Conservation (phyloP, 2,329 filamentous ascomycete species). For the Balansia obtecta region DNA sequence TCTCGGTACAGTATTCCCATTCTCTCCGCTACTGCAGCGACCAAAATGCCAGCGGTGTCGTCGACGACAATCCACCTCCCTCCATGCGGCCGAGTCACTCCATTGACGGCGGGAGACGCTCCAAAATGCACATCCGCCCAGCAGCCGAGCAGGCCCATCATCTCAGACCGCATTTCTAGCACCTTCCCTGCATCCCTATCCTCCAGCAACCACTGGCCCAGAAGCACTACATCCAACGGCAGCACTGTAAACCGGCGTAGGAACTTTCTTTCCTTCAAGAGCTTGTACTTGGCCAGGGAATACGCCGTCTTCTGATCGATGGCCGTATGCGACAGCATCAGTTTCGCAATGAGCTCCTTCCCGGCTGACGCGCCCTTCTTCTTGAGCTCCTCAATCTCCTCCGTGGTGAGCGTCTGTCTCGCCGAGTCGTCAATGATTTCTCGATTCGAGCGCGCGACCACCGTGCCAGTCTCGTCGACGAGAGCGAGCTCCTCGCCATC, state of each 20-base stretch:
- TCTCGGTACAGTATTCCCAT: constrained; percentile 64
- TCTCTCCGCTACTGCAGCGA: constrained; percentile 74
- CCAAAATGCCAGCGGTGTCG: constrained; percentile 72
- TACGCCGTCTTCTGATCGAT: constrained; percentile 92
- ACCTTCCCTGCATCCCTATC: constrained; percentile 73
- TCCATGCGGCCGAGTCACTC: constrained; percentile 15
- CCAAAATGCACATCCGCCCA: constrained; percentile 80
- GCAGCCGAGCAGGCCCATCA: constrained; percentile 67
- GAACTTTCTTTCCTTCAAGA: constrained; percentile 90
- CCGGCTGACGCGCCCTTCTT: constrained; percentile 66
- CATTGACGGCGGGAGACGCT: constrained; percentile 16
- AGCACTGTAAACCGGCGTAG: constrained; percentile 75
- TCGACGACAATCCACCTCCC: constrained; percentile 71
- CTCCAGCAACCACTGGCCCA: constrained; percentile 66
- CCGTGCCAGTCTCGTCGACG: constrained; percentile 29
- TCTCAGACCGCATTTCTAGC: constrained; percentile 77
- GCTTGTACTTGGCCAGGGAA: constrained; percentile 88
- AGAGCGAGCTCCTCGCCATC: constrained; percentile 31
- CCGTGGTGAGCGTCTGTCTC: constrained; percentile 65
- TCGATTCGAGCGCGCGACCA: constrained; percentile 41
- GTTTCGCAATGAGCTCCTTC: constrained; percentile 82
- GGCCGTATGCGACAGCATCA: constrained; percentile 77
- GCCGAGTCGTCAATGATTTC: constrained; percentile 48
- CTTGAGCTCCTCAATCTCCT: constrained; percentile 63
- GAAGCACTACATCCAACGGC: constrained; percentile 65